A percentile compares a stretch with the other conserved stretches of the same genome.
Conservation (phyloP, 495 filamentous ascomycete genomes). For the Echria macrotheca region DNA sequence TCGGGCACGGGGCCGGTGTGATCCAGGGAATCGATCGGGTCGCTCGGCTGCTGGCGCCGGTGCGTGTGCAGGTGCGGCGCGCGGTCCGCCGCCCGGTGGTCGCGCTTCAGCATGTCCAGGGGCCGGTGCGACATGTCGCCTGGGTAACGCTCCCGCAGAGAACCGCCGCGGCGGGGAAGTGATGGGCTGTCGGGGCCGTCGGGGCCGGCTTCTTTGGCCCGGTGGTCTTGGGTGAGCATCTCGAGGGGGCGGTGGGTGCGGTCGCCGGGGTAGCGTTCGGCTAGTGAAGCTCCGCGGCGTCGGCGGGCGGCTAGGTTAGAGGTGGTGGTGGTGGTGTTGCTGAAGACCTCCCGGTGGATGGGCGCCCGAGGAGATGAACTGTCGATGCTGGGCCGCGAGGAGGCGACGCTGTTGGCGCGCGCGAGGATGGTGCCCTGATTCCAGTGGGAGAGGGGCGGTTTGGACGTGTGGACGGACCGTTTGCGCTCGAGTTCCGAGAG, state of each 20-base stretch:
- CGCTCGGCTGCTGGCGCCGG: slow-evolving; percentile 60
- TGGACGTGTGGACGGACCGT: slow-evolving; percentile 19
- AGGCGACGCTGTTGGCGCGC: slow-evolving; percentile 23
- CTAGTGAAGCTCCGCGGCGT: slow-evolving; percentile 21
- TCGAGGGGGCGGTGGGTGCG: slow-evolving; percentile 17
- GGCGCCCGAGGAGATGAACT: too few species aligned
- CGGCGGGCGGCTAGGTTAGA: slow-evolving; percentile 4
- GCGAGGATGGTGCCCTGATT: slow-evolving; percentile 26
- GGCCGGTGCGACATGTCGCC: slow-evolving; percentile 59
- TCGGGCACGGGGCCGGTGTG: slow-evolving; percentile 41
- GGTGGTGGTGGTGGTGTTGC: not conserved
- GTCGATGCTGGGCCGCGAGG: slow-evolving; percentile 16
- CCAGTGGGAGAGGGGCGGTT: slow-evolving; percentile 21
- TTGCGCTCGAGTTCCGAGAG: slow-evolving; percentile 14
- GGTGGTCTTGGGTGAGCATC: slow-evolving; percentile 14
- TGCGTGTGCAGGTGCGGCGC: slow-evolving; percentile 49
- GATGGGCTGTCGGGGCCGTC: not conserved
- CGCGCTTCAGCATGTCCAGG: slow-evolving; percentile 53
- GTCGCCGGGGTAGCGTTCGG: slow-evolving; percentile 20
- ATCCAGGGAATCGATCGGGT: slow-evolving; percentile 79
- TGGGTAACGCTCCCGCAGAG: slow-evolving; percentile 52
- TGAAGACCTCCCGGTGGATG: too few species aligned
- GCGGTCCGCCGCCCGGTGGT: slow-evolving; percentile 56
- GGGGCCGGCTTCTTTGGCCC: slow-evolving; percentile 6
- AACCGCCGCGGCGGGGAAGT: slow-evolving; percentile 38